A percentile compares a stretch with the other conserved stretches of the same genome.
phyloP scores from a whole-genome alignment of 371 early-diverging fungal species.

The Mycotypha africana region DNA sequence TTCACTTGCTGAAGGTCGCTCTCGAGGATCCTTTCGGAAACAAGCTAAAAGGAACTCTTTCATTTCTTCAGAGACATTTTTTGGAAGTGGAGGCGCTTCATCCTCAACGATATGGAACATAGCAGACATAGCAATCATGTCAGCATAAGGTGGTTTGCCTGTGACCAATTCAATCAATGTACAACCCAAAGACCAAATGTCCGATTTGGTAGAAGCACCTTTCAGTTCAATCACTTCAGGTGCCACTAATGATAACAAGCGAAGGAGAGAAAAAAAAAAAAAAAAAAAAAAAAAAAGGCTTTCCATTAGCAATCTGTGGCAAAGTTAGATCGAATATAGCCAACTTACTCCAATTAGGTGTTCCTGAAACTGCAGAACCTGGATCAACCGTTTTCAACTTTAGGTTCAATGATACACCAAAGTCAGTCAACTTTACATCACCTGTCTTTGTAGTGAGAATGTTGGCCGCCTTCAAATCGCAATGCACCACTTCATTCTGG shows the following conservation, averaged over 20 bases:
- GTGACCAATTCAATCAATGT: constrained; percentile 83
- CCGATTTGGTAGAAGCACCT: constrained; percentile 77
- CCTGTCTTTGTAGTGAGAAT: constrained; percentile 94
- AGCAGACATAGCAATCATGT: constrained; percentile 79
- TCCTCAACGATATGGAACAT: constrained; percentile 90
- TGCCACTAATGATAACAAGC: constrained; percentile 65
- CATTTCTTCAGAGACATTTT: constrained; percentile 69
- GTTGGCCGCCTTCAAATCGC: constrained; percentile 97
- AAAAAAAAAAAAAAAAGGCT: constrained; percentile 33
- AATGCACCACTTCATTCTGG: constrained; percentile 83
- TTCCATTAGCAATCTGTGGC: constrained; percentile 9
- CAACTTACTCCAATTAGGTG: constrained; percentile 92
- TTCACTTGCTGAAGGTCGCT: constrained; percentile 63
- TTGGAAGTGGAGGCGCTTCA: constrained; percentile 75
- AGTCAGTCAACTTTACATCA: constrained; percentile 91
- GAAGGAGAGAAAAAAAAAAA: too few relatives aligned
- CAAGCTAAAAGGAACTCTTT: constrained; percentile 70
- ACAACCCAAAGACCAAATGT: constrained; percentile 88
- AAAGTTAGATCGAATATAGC: not conserved
- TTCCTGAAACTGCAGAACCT: constrained; percentile 49
- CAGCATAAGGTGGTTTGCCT: constrained; percentile 81
- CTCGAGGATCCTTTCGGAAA: constrained; percentile 73
- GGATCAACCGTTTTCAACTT: constrained; percentile 58
- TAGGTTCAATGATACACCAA: constrained; percentile 85
- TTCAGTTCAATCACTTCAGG: constrained; percentile 90